A percentile compares a stretch with the other conserved stretches of the same genome.
These are phyloP conservation scores for Amniculicola lignicola DNA, from an alignment of 495 filamentous ascomycete genomes.

Conservation along the genomic window DNA sequence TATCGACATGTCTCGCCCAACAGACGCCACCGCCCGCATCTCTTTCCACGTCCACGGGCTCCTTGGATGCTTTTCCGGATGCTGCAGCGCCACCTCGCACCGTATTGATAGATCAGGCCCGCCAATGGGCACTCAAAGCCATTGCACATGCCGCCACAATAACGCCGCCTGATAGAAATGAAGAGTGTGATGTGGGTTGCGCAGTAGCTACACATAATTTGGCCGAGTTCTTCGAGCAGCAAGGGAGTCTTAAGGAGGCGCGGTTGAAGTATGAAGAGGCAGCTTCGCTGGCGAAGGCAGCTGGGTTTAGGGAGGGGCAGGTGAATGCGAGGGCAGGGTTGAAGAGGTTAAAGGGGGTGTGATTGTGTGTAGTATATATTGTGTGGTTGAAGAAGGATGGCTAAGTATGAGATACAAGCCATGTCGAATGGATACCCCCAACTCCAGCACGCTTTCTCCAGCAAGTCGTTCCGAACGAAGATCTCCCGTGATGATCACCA, in stretches of 20 bases:
- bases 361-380: no score
- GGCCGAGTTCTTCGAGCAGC: slow-evolving; percentile 73
- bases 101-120: slow-evolving; percentile 58
- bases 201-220: slow-evolving; percentile 81
- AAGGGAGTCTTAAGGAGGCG: slow-evolving; percentile 64
- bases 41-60: neutral
- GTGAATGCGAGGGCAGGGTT: slow-evolving; percentile 57
- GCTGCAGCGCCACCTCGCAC: slow-evolving; percentile 43
- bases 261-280: slow-evolving; percentile 62
- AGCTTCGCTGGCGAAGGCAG: slow-evolving; percentile 54
- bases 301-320: slow-evolving; percentile 64
- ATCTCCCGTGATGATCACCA: no score
- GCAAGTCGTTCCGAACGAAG: no score
- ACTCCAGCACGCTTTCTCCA: no score
- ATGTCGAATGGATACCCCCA: no score
- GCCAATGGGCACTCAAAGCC: slow-evolving; percentile 74
- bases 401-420: no score
- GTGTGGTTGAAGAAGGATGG: no score
- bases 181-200: slow-evolving; percentile 84
- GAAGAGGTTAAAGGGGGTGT: slow-evolving; percentile 43
- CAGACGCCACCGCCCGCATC: slow-evolving; percentile 50
- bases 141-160: slow-evolving; percentile 58
- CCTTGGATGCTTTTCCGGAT: slow-evolving; percentile 15
- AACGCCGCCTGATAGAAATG: slow-evolving; percentile 57
- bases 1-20: slow-evolving; percentile 64